These are phyloP conservation scores for Breynia disticha DNA, from an alignment of 441 rosid genomes.

Conservation along the genomic window DNA sequence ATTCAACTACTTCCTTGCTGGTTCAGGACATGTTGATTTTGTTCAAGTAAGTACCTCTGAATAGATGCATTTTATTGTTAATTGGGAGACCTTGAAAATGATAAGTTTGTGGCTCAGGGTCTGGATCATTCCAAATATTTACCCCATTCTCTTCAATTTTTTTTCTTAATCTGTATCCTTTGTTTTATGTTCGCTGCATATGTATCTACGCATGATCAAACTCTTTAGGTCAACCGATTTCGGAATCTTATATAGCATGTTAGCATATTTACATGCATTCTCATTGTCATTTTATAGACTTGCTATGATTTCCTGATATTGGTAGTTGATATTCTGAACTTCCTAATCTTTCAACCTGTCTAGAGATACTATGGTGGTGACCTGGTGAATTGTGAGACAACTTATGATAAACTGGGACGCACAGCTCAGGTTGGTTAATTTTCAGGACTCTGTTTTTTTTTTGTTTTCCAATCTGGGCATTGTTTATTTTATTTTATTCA, in stretches of 20 bases:
- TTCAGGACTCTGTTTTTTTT: slow-evolving; percentile 10
- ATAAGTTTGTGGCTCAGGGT: too few relatives aligned
- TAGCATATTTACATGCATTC: too few relatives aligned
- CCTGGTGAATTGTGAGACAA: slow-evolving; percentile 59
- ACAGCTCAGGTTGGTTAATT: slow-evolving; percentile 63
- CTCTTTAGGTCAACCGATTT: too few relatives aligned
- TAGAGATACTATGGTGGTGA: slow-evolving; percentile 83
- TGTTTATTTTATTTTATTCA: not conserved
- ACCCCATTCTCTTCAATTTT: too few relatives aligned
- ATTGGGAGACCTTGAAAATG: not conserved
- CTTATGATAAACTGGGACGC: slow-evolving; percentile 82
- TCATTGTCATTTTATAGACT: not conserved
- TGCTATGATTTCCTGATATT: slow-evolving; percentile 5
- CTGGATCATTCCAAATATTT: too few relatives aligned
- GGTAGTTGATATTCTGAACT: slow-evolving; percentile 5
- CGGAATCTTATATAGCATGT: too few relatives aligned
- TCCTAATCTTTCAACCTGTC: slow-evolving; percentile 14
- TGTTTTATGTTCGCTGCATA: too few relatives aligned
- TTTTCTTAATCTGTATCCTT: too few relatives aligned
- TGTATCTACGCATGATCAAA: too few relatives aligned
- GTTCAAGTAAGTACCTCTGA: slow-evolving; percentile 48
- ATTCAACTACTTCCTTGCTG: slow-evolving; percentile 51
- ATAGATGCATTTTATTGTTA: not conserved
- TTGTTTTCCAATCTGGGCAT: not conserved
- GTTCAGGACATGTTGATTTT: slow-evolving; percentile 52